A percentile compares a stretch with the other conserved stretches of the same genome.
Evolutionary conservation across 106 monocot species (phyloP).

Genomic region (Acorus gramineus): DNA sequence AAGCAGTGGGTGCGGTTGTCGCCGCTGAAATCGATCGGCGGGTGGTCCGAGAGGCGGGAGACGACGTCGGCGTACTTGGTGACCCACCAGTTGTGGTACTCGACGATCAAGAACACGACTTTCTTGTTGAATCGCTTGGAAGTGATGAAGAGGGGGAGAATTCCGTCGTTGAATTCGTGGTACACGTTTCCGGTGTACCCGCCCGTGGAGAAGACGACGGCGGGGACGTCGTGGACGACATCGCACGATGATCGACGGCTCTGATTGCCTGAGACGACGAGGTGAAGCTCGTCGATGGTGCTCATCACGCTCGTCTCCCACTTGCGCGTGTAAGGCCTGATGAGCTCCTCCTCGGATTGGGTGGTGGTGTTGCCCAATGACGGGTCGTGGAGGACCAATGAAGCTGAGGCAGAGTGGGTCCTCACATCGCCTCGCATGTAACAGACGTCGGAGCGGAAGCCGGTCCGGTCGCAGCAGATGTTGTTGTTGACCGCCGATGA

Average conservation of each 20-base stretch:
- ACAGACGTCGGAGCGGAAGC: conserved; percentile 38
- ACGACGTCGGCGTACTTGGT: conserved; percentile 64
- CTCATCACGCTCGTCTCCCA: conserved; percentile 43
- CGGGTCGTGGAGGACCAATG: background rate
- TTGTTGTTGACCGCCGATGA: conserved; percentile 24
- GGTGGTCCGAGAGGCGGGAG: conserved; percentile 44
- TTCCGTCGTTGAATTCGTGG: conserved; percentile 94
- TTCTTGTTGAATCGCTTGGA: conserved; percentile 27
- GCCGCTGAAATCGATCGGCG: conserved; percentile 48
- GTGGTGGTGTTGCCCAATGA: background rate
- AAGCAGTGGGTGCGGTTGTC: conserved; percentile 76
- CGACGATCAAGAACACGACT: conserved; percentile 56
- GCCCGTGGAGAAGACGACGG: conserved; percentile 77
- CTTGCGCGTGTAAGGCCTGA: conserved; percentile 55
- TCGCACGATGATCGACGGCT: conserved; percentile 23
- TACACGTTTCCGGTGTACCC: conserved; percentile 98
- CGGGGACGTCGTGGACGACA: conserved; percentile 56
- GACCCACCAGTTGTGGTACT: conserved; percentile 80
- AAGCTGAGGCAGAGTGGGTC: conserved; percentile 14
- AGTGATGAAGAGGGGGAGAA: conserved; percentile 79
- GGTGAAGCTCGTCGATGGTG: conserved; percentile 41
- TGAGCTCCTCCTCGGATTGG: conserved; percentile 14
- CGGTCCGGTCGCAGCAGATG: conserved; percentile 42
- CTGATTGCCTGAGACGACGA: background rate
- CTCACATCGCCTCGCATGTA: conserved; percentile 43